phyloP scores from a whole-genome alignment of 176 grass and related monocot genomes.

The Cenchrus purpureus region DNA sequence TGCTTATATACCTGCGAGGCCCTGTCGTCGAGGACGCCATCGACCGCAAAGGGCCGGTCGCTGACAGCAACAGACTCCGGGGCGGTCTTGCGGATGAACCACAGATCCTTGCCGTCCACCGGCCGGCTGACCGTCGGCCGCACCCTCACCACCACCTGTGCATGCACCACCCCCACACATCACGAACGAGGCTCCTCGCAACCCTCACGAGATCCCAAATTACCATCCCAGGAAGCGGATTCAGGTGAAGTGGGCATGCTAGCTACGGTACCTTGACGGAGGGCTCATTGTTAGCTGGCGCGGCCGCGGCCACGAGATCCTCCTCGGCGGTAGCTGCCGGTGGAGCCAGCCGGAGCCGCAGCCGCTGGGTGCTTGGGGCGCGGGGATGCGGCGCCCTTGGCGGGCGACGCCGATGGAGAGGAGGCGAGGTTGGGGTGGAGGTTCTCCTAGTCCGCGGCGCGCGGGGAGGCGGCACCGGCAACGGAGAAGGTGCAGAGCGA shows the following conservation, averaged over 20 bases:
- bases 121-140: slow-evolving; percentile 50
- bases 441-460: slow-evolving; percentile 47
- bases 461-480: slow-evolving; percentile 35
- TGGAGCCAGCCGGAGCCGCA: not conserved
- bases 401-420: slow-evolving; percentile 31
- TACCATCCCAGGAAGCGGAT: not conserved
- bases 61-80: slow-evolving; percentile 55
- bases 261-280: slow-evolving; percentile 43
- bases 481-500: slow-evolving; percentile 41
- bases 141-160: slow-evolving; percentile 58
- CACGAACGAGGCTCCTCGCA: not conserved
- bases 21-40: slow-evolving; percentile 78
- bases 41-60: slow-evolving; percentile 57
- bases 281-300: slow-evolving; percentile 15
- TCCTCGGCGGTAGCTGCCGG: not conserved
- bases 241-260: not conserved
- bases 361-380: slow-evolving; percentile 24
- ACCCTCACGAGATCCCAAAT: not conserved
- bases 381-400: slow-evolving; percentile 36
- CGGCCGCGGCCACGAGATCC: not conserved
- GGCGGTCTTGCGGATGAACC: slow-evolving; percentile 55
- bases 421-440: slow-evolving; percentile 51
- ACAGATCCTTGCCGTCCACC: slow-evolving; percentile 54
- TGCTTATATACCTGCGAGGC: slow-evolving; percentile 66
- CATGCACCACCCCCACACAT: not conserved